Percentiles rank a stretch among this genome's conserved stretches.
phyloP scores from a whole-genome alignment of 2,329 filamentous ascomycete genomes.

The Pyrenochaeta sp. region DNA sequence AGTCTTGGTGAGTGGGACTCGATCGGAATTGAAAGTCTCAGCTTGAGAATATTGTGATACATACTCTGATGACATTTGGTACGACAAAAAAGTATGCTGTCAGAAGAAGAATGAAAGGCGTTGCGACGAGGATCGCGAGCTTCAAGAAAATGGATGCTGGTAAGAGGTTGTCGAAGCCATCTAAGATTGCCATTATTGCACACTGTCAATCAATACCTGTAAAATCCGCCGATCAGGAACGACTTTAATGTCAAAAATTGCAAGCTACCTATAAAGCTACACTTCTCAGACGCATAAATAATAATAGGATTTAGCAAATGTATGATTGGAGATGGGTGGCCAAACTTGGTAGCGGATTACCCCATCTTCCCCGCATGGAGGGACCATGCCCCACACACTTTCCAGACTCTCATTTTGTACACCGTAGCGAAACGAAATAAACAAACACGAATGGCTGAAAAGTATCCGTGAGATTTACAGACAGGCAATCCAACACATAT shows the following conservation, averaged over 20 bases:
- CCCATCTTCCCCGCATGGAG: constrained; percentile 14
- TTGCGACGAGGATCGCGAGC: constrained; percentile 13
- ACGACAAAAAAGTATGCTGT: constrained; percentile 38
- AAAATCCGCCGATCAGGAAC: no score
- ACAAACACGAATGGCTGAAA: no score
- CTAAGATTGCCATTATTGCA: constrained; percentile 15
- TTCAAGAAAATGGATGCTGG: constrained; percentile 18
- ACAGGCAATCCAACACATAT: not conserved
- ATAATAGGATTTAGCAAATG: not conserved
- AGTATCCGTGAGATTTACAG: not conserved
- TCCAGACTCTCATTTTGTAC: no score
- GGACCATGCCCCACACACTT: constrained; percentile 17
- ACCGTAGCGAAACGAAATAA: no score
- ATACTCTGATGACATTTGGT: constrained; percentile 40
- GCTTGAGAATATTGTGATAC: not conserved
- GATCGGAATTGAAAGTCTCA: not conserved
- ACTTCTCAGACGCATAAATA: not conserved
- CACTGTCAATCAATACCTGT: no score
- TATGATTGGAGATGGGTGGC: not conserved
- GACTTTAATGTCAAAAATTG: no score
- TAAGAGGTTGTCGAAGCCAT: constrained; percentile 6
- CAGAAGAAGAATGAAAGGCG: constrained; percentile 28
- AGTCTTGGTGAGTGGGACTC: constrained; percentile 3
- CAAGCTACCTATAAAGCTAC: not conserved
- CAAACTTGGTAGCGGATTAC: no score